Conservation (phyloP, 2,329 filamentous ascomycete genomes). For the Didymellaceae sp. region DNA sequence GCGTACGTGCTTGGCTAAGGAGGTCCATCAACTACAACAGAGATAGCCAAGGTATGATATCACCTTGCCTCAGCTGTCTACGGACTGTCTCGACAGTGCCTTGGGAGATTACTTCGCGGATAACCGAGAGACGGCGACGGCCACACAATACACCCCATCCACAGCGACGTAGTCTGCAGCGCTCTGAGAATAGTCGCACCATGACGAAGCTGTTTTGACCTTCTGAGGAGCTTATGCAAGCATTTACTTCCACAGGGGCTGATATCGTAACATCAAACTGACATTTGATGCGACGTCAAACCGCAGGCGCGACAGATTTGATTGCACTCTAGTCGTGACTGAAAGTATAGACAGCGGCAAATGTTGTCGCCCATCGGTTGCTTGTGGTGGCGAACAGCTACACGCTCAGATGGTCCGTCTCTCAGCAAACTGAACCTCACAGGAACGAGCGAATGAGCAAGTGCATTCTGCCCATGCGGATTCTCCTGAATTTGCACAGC, state of each 20-base stretch:
- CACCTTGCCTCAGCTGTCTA: background rate
- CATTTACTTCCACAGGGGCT: background rate
- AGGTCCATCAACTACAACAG: background rate
- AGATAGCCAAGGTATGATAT: slow-evolving; percentile 3
- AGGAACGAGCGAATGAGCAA: background rate
- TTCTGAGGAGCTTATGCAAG: too few species aligned
- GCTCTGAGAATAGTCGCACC: background rate
- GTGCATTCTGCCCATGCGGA: slow-evolving; percentile 2
- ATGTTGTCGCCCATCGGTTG: background rate
- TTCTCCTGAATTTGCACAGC: slow-evolving; percentile 19
- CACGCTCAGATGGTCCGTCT: background rate
- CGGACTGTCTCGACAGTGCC: background rate
- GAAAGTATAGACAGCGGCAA: background rate
- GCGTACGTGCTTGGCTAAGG: background rate
- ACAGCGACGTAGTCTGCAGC: background rate
- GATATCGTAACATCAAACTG: background rate
- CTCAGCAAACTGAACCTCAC: background rate
- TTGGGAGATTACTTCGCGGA: background rate
- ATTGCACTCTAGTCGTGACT: background rate
- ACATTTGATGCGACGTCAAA: slow-evolving; percentile 1
- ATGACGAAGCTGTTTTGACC: too few species aligned
- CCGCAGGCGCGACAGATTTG: background rate
- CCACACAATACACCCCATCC: background rate
- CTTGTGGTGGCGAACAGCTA: background rate
- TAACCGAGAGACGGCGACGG: background rate